A percentile compares a stretch with the other conserved stretches of the same genome.
phyloP scores from a whole-genome alignment of 2,329 filamentous ascomycete genomes.

The Periconia sp. region DNA sequence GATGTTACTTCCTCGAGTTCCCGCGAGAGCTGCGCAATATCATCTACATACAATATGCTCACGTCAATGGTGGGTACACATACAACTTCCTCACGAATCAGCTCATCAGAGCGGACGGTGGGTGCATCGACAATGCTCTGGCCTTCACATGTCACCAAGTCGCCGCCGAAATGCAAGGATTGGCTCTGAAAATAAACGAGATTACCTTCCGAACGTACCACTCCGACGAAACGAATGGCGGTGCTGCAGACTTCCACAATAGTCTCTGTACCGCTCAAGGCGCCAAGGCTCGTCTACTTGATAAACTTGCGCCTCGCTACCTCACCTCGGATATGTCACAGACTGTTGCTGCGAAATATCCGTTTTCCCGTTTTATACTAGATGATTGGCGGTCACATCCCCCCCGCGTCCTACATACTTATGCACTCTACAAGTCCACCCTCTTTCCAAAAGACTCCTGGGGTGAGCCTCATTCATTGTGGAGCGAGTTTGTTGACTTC shows the following conservation, averaged over 20 bases:
- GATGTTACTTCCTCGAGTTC: neutral
- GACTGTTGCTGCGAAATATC: no score
- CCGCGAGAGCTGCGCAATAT: constrained; percentile 13
- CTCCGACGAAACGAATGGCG: neutral
- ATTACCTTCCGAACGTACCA: neutral
- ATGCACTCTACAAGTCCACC: no score
- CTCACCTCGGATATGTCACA: neutral
- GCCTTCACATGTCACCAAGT: constrained; percentile 6
- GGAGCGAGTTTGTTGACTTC: neutral
- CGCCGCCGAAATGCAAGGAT: constrained; percentile 4
- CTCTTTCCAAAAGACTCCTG: neutral
- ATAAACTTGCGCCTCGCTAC: neutral
- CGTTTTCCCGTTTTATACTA: neutral
- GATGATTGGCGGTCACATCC: neutral
- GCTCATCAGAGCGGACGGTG: neutral
- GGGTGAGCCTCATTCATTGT: neutral
- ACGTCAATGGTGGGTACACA: constrained; percentile 6
- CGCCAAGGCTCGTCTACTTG: neutral
- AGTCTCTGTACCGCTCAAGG: neutral
- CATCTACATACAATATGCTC: constrained; percentile 12
- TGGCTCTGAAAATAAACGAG: constrained; percentile 2
- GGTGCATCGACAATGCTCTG: constrained; percentile 5
- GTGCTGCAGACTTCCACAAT: neutral
- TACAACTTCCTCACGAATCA: constrained; percentile 4
- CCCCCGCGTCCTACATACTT: no score